phyloP scores from a whole-genome alignment of 1,284 basidiomycete species.

The Rhodofomes roseus region DNA sequence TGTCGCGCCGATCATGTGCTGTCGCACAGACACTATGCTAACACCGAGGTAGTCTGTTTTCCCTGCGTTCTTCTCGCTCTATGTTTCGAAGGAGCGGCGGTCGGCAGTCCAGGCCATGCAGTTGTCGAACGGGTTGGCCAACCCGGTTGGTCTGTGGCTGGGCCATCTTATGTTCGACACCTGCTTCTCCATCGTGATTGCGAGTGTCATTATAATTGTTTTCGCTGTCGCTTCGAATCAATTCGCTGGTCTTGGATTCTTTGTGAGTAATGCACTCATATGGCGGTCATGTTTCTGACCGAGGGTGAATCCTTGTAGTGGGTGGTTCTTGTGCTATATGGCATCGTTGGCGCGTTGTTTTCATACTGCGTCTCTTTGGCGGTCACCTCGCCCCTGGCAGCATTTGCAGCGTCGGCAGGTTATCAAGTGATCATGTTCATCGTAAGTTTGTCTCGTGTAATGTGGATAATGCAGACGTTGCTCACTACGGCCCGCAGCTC shows the following conservation, averaged over 20 bases:
- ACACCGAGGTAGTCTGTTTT: constrained; percentile 51
- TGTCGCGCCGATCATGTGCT: constrained; percentile 14
- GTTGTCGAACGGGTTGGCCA: constrained; percentile 70
- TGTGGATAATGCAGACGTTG: background rate
- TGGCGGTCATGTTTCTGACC: background rate
- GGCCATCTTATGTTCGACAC: constrained; percentile 78
- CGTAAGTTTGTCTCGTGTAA: constrained; percentile 34
- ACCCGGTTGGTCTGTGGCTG: constrained; percentile 73
- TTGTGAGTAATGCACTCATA: constrained; percentile 41
- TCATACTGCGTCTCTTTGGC: constrained; percentile 65
- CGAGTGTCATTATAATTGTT: constrained; percentile 60
- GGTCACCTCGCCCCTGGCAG: constrained; percentile 64
- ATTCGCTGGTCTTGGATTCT: constrained; percentile 68
- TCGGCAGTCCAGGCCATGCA: constrained; percentile 77
- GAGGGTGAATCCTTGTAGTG: constrained; percentile 41
- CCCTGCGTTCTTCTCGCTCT: constrained; percentile 77
- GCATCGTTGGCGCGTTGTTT: constrained; percentile 64
- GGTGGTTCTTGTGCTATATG: constrained; percentile 69
- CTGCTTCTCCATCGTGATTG: constrained; percentile 51
- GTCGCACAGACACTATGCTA: constrained; percentile 3
- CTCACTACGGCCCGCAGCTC: constrained; percentile 33
- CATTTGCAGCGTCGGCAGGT: constrained; percentile 72
- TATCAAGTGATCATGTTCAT: constrained; percentile 74
- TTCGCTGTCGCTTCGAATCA: constrained; percentile 56
- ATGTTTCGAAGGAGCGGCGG: constrained; percentile 64